Evolutionary conservation across 2,329 filamentous ascomycete species (phyloP).

Genomic region (Daldinia eschscholtzii): DNA sequence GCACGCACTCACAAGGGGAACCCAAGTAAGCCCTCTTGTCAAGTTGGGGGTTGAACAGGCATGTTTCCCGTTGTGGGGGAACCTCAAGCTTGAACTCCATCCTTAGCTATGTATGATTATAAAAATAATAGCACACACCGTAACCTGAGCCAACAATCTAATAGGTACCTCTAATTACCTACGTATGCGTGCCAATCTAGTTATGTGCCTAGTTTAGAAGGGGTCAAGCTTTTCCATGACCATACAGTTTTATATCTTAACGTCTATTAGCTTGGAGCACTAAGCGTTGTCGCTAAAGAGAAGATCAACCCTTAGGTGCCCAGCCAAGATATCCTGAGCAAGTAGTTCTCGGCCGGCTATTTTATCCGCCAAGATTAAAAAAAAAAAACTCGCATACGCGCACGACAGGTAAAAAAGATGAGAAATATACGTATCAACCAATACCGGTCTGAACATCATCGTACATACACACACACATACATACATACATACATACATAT

Average conservation of each 20-base stretch:
- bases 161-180: not conserved
- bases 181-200: conserved; percentile 16
- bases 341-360: conserved; percentile 24
- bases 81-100: conserved; percentile 18
- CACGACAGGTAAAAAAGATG: conserved; percentile 22
- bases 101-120: conserved; percentile 7
- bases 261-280: conserved; percentile 22
- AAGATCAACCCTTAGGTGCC: conserved; percentile 26
- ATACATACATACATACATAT: conserved; percentile 1
- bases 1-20: conserved; percentile 39
- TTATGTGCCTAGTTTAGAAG: conserved; percentile 7
- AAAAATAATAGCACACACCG: conserved; percentile 12
- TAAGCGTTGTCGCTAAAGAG: conserved; percentile 23
- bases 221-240: conserved; percentile 17
- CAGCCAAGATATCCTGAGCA: conserved; percentile 33
- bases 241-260: conserved; percentile 15
- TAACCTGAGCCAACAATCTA: conserved; percentile 4
- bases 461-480: conserved; percentile 13
- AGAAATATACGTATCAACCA: conserved; percentile 17
- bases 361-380: conserved; percentile 1
- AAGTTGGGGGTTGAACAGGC: conserved; percentile 38
- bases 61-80: conserved; percentile 42
- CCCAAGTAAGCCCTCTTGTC: conserved; percentile 32
- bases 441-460: conserved; percentile 34
- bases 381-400: conserved; percentile 36